Percentiles rank a stretch among this genome's conserved stretches.
Evolutionary conservation across 2,329 filamentous ascomycete genomes (phyloP).

Genomic region (Sclerotinia subarctica): DNA sequence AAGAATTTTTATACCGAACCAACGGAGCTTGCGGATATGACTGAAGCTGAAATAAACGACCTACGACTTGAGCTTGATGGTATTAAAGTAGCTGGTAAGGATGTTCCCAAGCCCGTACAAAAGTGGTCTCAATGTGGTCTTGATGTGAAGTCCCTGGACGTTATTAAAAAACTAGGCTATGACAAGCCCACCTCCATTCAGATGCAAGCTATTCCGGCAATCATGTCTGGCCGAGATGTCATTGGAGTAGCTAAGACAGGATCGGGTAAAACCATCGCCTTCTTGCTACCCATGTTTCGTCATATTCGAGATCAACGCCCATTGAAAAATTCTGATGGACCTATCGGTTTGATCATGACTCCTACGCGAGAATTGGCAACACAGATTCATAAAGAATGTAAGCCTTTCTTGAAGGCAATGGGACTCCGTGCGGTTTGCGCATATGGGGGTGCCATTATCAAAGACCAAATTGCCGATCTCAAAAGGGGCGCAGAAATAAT

Average conservation of each 20-base stretch:
- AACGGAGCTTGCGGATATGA: slow-evolving; percentile 76
- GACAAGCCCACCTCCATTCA: slow-evolving; percentile 92
- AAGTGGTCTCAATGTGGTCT: slow-evolving; percentile 97
- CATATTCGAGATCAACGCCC: slow-evolving; percentile 93
- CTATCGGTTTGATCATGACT: slow-evolving; percentile 84
- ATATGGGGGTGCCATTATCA: slow-evolving; percentile 92
- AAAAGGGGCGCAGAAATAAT: slow-evolving; percentile 95
- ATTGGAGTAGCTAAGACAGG: slow-evolving; percentile 97
- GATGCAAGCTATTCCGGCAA: slow-evolving; percentile 87
- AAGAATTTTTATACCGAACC: slow-evolving; percentile 97
- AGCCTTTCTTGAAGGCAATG: slow-evolving; percentile 86
- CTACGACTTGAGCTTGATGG: slow-evolving; percentile 86
- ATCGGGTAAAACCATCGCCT: slow-evolving; percentile 95
- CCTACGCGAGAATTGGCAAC: slow-evolving; percentile 91
- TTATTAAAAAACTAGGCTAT: slow-evolving; percentile 77
- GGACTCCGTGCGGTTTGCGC: slow-evolving; percentile 84
- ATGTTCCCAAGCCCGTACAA: slow-evolving; percentile 88
- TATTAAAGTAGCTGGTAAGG: slow-evolving; percentile 86
- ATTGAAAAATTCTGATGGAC: slow-evolving; percentile 79
- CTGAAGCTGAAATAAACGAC: slow-evolving; percentile 76
- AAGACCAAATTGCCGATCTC: slow-evolving; percentile 94
- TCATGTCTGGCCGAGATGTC: slow-evolving; percentile 94
- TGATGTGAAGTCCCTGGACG: slow-evolving; percentile 80
- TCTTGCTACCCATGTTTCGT: slow-evolving; percentile 93
- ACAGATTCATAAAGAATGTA: slow-evolving; percentile 92